Base-by-base conservation (phyloP, 208 protist genomes). In the Trypanosomatidae sp. region DNA sequence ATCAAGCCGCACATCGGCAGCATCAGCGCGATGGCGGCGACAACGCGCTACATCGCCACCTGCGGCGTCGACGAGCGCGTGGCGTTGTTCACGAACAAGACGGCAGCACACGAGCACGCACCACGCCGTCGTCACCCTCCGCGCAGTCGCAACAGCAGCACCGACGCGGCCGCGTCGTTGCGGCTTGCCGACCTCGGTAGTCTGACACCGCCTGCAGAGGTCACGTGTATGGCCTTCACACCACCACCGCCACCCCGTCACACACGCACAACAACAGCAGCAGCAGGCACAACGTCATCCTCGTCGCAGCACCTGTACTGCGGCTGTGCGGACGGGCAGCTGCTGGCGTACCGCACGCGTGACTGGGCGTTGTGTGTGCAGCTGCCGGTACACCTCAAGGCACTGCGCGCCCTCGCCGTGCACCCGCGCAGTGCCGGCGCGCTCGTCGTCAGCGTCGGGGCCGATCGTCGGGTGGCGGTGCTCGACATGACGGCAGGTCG, bases 71-170 rank as follows among this genome's bases (percentile, higher is more conserved):
- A 89, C 45, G 80, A 89, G 61, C 80, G 75, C 1, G 48, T 82
- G 20, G 78, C 74, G 33, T 56, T 84, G 35, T 89, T 85, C 48
- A 85, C 80, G 2, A 83, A 83, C 49, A 89, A 89, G 47, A 58
- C 63, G 6, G 11, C 3, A 21, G 18, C 6, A 45, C 4, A 16
- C 25, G 15, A 37, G 6, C 41, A 45, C 15, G 23, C 6, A n/a
- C 2, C 20, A 37, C 6, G 41, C 4, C 4, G 19, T 2, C 2
- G 6, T 45, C 2, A 33, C n/a, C 15, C 6, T 24, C 11, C 39
- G 13, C 8, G 21, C 7, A 11, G 10, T n/a, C 39, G 10, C 10
- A 43, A 24, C 39, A 43, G 10, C 18, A 13, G 21, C 21, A n/a
- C 30, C n/a, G 30, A n/a, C n/a, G 30, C 11, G 53, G 43, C 69